phyloP scores from a whole-genome alignment of 2,329 filamentous ascomycete species.

The Pseudonectria foliicola region DNA sequence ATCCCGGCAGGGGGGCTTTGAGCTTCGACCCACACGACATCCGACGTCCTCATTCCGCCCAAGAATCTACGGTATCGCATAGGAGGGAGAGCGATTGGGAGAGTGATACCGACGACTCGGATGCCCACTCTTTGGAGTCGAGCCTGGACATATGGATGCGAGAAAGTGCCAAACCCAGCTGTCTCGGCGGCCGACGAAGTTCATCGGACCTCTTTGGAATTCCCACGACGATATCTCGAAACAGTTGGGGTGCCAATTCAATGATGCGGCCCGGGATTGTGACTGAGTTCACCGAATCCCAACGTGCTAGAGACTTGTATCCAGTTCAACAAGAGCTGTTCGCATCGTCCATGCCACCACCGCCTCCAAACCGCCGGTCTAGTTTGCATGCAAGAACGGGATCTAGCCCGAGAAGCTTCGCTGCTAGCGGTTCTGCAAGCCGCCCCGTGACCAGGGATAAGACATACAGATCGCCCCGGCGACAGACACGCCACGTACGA shows the following conservation, averaged over 20 bases:
- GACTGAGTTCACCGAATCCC: constrained; percentile 22
- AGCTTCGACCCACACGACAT: constrained; percentile 18
- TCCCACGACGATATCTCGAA: constrained; percentile 30
- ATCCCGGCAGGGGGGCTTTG: constrained; percentile 12
- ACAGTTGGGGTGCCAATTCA: constrained; percentile 40
- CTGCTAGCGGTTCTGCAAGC: constrained; percentile 6
- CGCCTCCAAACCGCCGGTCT: constrained; percentile 45
- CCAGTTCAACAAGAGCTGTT: constrained; percentile 34
- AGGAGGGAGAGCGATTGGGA: constrained; percentile 36
- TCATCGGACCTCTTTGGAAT: constrained; percentile 52
- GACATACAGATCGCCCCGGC: constrained; percentile 10
- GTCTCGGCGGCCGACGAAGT: constrained; percentile 16
- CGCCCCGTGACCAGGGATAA: constrained; percentile 11
- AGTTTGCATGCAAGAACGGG: constrained; percentile 45
- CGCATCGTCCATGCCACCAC: constrained; percentile 32
- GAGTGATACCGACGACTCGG: constrained; percentile 35
- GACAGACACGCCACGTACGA: constrained; percentile 11
- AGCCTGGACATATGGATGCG: constrained; percentile 53
- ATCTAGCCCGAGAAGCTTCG: constrained; percentile 11
- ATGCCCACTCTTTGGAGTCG: constrained; percentile 37
- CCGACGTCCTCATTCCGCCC: constrained; percentile 39
- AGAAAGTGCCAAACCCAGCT: constrained; percentile 39
- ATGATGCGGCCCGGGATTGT: constrained; percentile 34
- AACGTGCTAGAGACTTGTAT: constrained; percentile 41
- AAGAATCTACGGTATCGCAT: constrained; percentile 37